Percentiles rank a stretch among this genome's conserved stretches.
Evolutionary conservation across 108 stramenopile genomes (phyloP).

Genomic region (Nitzschia sp.): DNA sequence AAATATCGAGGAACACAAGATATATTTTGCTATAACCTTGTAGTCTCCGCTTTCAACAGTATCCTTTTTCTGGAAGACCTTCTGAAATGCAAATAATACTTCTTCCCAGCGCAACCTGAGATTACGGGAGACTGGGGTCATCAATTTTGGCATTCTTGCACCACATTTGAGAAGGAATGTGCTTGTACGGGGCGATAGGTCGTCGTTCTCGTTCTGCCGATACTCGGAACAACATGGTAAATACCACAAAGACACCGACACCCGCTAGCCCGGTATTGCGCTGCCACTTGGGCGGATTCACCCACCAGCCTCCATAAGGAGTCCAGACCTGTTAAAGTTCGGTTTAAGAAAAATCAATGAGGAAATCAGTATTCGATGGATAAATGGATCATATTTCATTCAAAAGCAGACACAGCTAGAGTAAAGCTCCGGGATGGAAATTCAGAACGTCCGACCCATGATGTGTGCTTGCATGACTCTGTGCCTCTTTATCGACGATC

Average conservation of each 20-base stretch:
- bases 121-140: conserved; percentile 50
- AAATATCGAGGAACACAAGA: too few relatives aligned
- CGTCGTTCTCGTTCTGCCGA: conserved; percentile 72
- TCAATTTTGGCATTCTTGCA: conserved; percentile 55
- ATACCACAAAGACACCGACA: conserved; percentile 40
- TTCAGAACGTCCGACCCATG: too few relatives aligned
- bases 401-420: too few relatives aligned
- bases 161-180: conserved; percentile 59
- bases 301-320: conserved; percentile 90
- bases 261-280: conserved; percentile 70
- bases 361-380: not conserved
- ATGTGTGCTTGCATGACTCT: too few relatives aligned
- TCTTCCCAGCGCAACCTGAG: too few relatives aligned
- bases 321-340: conserved; percentile 70
- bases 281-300: conserved; percentile 73
- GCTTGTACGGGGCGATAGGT: conserved; percentile 59
- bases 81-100: too few relatives aligned
- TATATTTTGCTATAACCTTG: too few relatives aligned
- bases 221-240: conserved; percentile 60
- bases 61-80: too few relatives aligned
- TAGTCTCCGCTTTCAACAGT: too few relatives aligned
- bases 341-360: not conserved
- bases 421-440: too few relatives aligned
- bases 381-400: not conserved
- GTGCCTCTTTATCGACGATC: too few relatives aligned